Conservation (phyloP, 2,329 filamentous ascomycete genomes). For the Sporothrix humicola region DNA sequence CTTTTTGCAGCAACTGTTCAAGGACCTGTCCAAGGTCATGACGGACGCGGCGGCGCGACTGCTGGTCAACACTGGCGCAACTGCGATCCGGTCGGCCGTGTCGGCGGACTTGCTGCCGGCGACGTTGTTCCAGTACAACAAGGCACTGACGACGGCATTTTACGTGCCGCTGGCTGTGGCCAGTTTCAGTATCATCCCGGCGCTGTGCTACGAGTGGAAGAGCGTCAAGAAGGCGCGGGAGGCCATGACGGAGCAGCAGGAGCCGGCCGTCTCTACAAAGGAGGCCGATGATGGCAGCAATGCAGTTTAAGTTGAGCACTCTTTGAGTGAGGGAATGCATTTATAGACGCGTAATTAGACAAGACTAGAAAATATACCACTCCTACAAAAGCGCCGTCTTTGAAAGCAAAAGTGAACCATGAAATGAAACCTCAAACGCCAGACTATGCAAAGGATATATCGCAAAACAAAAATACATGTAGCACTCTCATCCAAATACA, state of each 20-base stretch:
- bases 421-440: conserved; percentile 2
- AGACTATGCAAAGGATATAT: conserved; percentile 31
- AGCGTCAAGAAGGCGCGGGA: conserved; percentile 44
- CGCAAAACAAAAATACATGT: conserved; percentile 6
- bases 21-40: conserved; percentile 39
- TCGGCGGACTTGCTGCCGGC: conserved; percentile 35
- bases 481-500: background rate
- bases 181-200: conserved; percentile 58
- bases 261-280: background rate
- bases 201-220: conserved; percentile 63
- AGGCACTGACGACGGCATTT: conserved; percentile 61
- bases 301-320: background rate
- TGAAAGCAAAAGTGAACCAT: background rate
- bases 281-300: background rate
- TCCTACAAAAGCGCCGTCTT: background rate
- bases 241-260: background rate
- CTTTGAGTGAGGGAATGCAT: background rate
- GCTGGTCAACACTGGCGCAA: conserved; percentile 27
- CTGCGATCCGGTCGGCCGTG: conserved; percentile 19
- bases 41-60: background rate
- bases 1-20: conserved; percentile 48
- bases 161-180: conserved; percentile 62
- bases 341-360: background rate
- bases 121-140: conserved; percentile 59
- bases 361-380: background rate